phyloP scores from a whole-genome alignment of 768 basidiomycete species.

The Rhodotorula taiwanensis region DNA sequence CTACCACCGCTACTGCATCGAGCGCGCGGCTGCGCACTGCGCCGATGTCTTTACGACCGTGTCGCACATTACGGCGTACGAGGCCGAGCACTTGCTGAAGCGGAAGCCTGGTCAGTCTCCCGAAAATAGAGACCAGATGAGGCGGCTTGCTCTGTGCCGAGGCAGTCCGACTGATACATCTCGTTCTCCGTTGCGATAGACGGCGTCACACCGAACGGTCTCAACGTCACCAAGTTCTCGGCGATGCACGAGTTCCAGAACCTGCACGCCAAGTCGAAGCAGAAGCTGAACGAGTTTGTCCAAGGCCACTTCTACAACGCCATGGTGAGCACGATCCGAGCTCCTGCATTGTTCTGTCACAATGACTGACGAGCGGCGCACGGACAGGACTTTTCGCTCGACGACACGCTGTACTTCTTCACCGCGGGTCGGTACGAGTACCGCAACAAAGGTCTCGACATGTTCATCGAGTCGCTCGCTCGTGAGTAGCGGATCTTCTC shows the following conservation, averaged over 20 bases:
- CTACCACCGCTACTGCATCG: conserved; percentile 97
- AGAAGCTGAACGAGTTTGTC: conserved; percentile 98
- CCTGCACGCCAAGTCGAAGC: conserved; percentile 80
- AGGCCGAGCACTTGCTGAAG: conserved; percentile 90
- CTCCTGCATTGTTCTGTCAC: not conserved
- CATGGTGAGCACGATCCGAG: no score
- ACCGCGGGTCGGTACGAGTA: conserved; percentile 99
- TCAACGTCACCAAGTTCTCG: conserved; percentile 97
- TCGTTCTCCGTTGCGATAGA: conserved; percentile 47
- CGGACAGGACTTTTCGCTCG: conserved; percentile 89
- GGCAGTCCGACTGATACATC: no score
- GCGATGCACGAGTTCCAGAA: conserved; percentile 97
- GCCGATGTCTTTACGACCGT: conserved; percentile 98
- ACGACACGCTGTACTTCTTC: conserved; percentile 68
- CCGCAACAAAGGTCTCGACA: conserved; percentile 97
- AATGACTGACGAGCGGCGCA: no score
- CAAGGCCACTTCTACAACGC: conserved; percentile 97
- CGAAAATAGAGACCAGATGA: no score
- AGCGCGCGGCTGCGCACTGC: conserved; percentile 86
- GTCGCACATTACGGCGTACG: conserved; percentile 96
- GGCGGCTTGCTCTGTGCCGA: no score
- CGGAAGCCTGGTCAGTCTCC: conserved; percentile 60
- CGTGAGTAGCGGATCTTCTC: conserved; percentile 55
- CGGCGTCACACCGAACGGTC: conserved; percentile 91
- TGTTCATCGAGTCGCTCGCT: conserved; percentile 96